Evolutionary conservation across 2,329 filamentous ascomycete species (phyloP).

Genomic region (Cercospora sp.): DNA sequence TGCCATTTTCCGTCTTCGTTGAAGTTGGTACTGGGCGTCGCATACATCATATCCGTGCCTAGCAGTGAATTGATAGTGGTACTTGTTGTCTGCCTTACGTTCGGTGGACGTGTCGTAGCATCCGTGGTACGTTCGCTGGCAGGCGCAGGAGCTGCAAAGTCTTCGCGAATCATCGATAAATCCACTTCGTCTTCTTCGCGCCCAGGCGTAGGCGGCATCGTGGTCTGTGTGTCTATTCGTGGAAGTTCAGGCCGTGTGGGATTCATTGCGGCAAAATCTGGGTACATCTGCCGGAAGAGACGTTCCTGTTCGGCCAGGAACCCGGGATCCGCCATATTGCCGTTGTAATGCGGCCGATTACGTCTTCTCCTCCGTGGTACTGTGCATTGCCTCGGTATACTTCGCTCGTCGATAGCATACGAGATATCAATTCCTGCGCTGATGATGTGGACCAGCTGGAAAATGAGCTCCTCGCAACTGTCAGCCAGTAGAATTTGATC

Average conservation of each 20-base stretch:
- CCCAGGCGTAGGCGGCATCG: slow-evolving; percentile 23
- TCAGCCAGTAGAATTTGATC: slow-evolving; percentile 73
- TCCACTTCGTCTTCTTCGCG: slow-evolving; percentile 42
- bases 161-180: slow-evolving; percentile 39
- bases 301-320: slow-evolving; percentile 52
- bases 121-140: slow-evolving; percentile 8
- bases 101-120: slow-evolving; percentile 25
- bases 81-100: slow-evolving; percentile 31
- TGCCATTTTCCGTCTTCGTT: slow-evolving; percentile 39
- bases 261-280: slow-evolving; percentile 40
- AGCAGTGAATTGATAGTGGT: slow-evolving; percentile 31
- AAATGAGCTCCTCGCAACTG: slow-evolving; percentile 63
- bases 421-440: slow-evolving; percentile 75
- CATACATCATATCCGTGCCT: slow-evolving; percentile 39
- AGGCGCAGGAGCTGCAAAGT: slow-evolving; percentile 22
- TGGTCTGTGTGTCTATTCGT: slow-evolving; percentile 16
- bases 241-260: slow-evolving; percentile 12
- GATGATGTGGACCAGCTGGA: slow-evolving; percentile 67
- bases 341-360: slow-evolving; percentile 37
- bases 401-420: slow-evolving; percentile 68
- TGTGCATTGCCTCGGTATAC: slow-evolving; percentile 47
- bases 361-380: slow-evolving; percentile 47
- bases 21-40: slow-evolving; percentile 37
- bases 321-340: slow-evolving; percentile 39
- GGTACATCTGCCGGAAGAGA: slow-evolving; percentile 51